A percentile compares a stretch with the other conserved stretches of the same genome.
These are phyloP conservation scores for Chlorella sorokiniana DNA, from an alignment of 139 green algal species.

Conservation along the genomic window DNA sequence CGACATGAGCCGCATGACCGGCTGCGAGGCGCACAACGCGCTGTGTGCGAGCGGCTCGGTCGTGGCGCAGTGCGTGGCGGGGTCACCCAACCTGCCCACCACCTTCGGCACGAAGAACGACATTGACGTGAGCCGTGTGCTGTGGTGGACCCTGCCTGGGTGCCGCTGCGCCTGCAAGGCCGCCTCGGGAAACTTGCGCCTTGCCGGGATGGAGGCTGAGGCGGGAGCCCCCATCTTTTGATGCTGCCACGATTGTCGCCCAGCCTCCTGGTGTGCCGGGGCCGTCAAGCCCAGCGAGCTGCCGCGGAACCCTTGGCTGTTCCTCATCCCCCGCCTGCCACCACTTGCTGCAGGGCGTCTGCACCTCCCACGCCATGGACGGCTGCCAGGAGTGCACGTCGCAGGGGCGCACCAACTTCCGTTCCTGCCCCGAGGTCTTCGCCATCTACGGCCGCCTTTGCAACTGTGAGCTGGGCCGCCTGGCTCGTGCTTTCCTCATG, in stretches of 20 bases:
- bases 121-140: slow-evolving; percentile 15
- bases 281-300: too few relatives aligned
- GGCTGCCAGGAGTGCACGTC: slow-evolving; percentile 39
- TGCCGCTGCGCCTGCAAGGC: too few relatives aligned
- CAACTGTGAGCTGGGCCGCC: background rate
- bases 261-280: too few relatives aligned
- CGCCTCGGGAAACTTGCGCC: too few relatives aligned
- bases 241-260: too few relatives aligned
- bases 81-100: slow-evolving; percentile 8
- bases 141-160: background rate
- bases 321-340: background rate
- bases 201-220: too few relatives aligned
- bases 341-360: slow-evolving; percentile 23
- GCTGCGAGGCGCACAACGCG: slow-evolving; percentile 28
- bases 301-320: too few relatives aligned
- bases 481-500: background rate
- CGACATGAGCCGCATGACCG: slow-evolving; percentile 21
- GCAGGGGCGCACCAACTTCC: slow-evolving; percentile 10
- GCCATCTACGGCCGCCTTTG: slow-evolving; percentile 27
- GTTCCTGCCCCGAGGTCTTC: slow-evolving; percentile 35
- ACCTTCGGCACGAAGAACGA: slow-evolving; percentile 17
- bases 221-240: too few relatives aligned
- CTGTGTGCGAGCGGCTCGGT: slow-evolving; percentile 22
- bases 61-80: slow-evolving; percentile 31
- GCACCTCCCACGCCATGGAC: slow-evolving; percentile 35